Evolutionary conservation across 805 yeast species (phyloP), one percentile per base, ranked within the genome.

Genomic region (Cyberlindnera petersonii): DNA sequence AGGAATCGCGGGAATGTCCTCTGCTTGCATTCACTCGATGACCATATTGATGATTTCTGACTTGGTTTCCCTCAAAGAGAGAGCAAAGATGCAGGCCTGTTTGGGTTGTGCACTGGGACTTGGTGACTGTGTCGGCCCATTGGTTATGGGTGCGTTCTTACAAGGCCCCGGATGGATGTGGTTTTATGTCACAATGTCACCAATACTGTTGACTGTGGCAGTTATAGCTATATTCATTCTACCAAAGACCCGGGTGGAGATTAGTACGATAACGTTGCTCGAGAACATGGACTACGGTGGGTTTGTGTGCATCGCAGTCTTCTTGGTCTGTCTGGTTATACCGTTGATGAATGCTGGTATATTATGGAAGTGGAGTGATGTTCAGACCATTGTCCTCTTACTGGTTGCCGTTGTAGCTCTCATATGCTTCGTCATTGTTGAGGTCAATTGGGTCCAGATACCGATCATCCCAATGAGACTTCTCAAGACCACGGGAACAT

Each of bases 21-120:
- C 69, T 23, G 82, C 81, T 4, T 80, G 80, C 1, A 64, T 70
- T 4, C 65, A 68, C 11, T 67, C 77, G 4, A 54, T 75, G 27
- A 50, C 72, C 0, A 74, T 74, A 69, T 72, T 75, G 21, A 65
- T 75, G 18, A 59, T 74, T 28, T 66, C 77, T 39, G 82, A 77
- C 48, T 56, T 77, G 18, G 77, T 75, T 10, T 62, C 79, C 0
- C 55, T 75, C 19, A 59, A 39, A 61, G 44, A 72, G 66, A 49
- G 82, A 46, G 81, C 80, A 0, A 69, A 69, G 43, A 75, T 61
- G 48, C 81, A 75, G 57, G 82, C 81, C 3, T 67, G 71, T 9
- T 53, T 75, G 23, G 80, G 80, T 4, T 51, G 72, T 0, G 63
- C 66, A 38, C 68, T 72, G 23, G 77, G 77, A 0, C 24, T 71